A percentile compares a stretch with the other conserved stretches of the same genome.
Conservation (phyloP, 2,329 filamentous ascomycete genomes). For the Phialocephala subalpina region DNA sequence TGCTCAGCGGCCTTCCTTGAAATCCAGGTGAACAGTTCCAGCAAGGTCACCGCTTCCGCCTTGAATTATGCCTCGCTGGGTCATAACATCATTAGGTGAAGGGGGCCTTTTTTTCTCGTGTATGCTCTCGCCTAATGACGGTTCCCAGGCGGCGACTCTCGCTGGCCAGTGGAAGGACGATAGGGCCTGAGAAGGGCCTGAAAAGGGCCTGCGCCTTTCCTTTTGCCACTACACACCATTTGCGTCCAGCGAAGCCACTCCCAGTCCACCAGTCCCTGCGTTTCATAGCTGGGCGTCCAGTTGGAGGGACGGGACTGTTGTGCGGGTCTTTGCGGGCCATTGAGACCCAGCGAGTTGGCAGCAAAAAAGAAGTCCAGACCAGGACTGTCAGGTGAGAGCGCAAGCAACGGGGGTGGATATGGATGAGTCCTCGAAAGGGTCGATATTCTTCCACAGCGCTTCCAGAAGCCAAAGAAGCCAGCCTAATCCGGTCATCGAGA, state of each 20-base stretch:
- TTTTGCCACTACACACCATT: background rate
- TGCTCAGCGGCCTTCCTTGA: background rate
- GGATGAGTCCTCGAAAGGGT: background rate
- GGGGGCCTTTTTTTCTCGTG: constrained; percentile 5
- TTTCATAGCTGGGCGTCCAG: background rate
- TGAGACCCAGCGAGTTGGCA: background rate
- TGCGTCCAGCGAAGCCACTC: background rate
- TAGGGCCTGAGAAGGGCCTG: background rate
- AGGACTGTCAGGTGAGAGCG: background rate
- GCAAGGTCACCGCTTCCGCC: constrained; percentile 9
- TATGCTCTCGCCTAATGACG: background rate
- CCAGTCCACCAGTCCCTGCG: background rate
- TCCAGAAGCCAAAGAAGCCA: constrained; percentile 8
- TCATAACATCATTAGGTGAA: background rate
- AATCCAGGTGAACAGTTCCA: constrained; percentile 7
- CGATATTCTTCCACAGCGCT: background rate
- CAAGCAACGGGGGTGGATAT: background rate
- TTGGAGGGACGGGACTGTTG: background rate
- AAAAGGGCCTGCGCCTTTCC: background rate
- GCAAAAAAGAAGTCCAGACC: background rate
- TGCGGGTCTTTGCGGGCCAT: background rate
- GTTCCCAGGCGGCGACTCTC: background rate
- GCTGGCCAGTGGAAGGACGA: background rate
- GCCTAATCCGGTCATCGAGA: background rate
- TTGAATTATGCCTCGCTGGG: constrained; percentile 8